Evolutionary conservation across 2,329 filamentous ascomycete genomes (phyloP), one percentile per base, ranked within the genome.

Genomic region (Simplicillium aogashimaense): DNA sequence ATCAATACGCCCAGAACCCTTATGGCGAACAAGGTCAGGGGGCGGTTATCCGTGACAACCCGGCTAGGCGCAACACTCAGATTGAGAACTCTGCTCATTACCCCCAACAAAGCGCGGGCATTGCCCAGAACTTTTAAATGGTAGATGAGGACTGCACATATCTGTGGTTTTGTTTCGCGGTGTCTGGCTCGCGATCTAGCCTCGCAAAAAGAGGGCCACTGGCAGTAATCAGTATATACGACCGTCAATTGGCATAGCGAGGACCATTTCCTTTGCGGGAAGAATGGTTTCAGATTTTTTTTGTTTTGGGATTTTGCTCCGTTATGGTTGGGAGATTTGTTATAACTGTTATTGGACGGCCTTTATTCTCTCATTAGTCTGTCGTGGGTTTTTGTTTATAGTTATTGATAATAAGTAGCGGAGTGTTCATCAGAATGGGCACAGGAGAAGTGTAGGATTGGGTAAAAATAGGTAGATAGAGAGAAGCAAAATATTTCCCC

Each of bases 21-120:
- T 80, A 80, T 50, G 60, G 56, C 14, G 69, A 74, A 12, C 30
- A 32, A 32, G 30, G 30, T 12, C 13, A 13, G 12, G 30, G 38
- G 8, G 38, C 92, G 2, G 76, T 98, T 39, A 95, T 98, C 48
- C 79, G 89, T 41, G 92, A 98, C 59, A 92, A 97, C 48, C 83
- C 84, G 47, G 92, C 92, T 20, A 74, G 92, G 50, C 78, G 92
- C 49, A 95, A 95, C 65, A 95, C 92, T 11, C 79, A 89, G 46
- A 97, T 98, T 54, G 89, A 97, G 66, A 94, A 83, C 57, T 83
- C 87, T 3, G 78, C 85, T 35, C 85, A 92, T 46, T 94, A 86
- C 54, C 89, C 90, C 10, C 86, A 94, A 56, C 88, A 94, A 67
- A 94, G 86, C 53, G 86, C 86, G 31, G 92, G 92, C 43, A 95